Evolutionary conservation across 495 filamentous ascomycete genomes (phyloP), one percentile per base, ranked within the genome.

Genomic region (Neurospora sublineolata): DNA sequence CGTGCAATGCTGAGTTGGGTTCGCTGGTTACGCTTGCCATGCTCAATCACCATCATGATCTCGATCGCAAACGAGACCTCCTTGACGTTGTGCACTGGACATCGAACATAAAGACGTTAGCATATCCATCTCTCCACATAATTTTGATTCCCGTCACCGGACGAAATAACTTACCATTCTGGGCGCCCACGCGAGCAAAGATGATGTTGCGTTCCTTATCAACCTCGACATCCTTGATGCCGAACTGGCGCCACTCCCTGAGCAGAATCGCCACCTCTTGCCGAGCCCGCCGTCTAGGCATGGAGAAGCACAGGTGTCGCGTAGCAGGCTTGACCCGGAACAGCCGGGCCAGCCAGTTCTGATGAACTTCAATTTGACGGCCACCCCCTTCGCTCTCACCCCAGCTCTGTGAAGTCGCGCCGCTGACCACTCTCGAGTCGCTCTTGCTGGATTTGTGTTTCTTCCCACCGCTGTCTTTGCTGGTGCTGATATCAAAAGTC

Each of bases 261-360:
- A 97, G 87, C 40, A 96, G 82, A 23, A 84, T 84, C 40, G 89
- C 86, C 5, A 97, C 82, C 72, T 96, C 93, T 74, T 90, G 90
- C 40, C 93, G 88, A 23, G 89, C 89, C 69, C 89, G 89, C 27
- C 86, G 81, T 68, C 89, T 90, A 3, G 88, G 85, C 27, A 91
- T 84, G 7, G 86, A 85, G 75, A 98, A 90, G 77, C 93, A 93
- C 12, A 97, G 77, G 10, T 90, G 84, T 69, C 87, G 86, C 37
- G 83, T 88, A 0, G 90, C 90, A 0, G 95, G 94, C 76, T 95
- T 97, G 79, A 97, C 90, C 67, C 93, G 89, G 81, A 99, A 91
- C 27, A 98, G 87, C 18, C 91, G 90, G 40, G 91, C 88, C 68
- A 99, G 85, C 93, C 94, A 97, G 72, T 91, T 95, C 72, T 90